Percentiles rank a stretch among this genome's conserved stretches.
Conservation (phyloP, 441 rosid genomes). For the Viola pubescens region DNA sequence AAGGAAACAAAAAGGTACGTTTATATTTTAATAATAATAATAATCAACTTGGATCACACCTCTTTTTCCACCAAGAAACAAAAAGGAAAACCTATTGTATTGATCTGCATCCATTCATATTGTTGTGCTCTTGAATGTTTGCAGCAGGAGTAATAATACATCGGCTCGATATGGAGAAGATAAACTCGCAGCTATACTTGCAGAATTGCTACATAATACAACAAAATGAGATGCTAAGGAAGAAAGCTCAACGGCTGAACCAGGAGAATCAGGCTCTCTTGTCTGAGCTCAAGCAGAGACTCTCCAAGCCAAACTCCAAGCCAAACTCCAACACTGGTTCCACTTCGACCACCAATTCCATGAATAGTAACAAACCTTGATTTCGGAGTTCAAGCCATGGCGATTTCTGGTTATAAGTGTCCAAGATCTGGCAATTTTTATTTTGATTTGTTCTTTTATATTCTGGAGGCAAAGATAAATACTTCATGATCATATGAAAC, state of each 20-base stretch:
- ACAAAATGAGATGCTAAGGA: slow-evolving; percentile 42
- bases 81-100: neutral
- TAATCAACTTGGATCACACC: neutral
- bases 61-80: neutral
- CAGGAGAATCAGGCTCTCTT: slow-evolving; percentile 37
- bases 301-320: slow-evolving; percentile 14
- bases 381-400: neutral
- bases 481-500: slow-evolving; percentile 9
- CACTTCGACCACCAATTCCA: slow-evolving; percentile 12
- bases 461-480: slow-evolving; percentile 8
- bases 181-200: slow-evolving; percentile 30
- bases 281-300: slow-evolving; percentile 28
- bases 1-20: neutral
- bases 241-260: slow-evolving; percentile 33
- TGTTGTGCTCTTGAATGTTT: neutral
- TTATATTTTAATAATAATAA: neutral
- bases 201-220: slow-evolving; percentile 33
- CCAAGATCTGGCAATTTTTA: neutral
- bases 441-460: neutral
- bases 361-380: slow-evolving; percentile 21
- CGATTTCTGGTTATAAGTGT: slow-evolving; percentile 2
- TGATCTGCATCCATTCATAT: neutral
- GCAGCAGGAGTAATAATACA: neutral
- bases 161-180: slow-evolving; percentile 25
- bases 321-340: slow-evolving; percentile 17